Conservation (phyloP, 805 yeast species). For the Candida alai region DNA sequence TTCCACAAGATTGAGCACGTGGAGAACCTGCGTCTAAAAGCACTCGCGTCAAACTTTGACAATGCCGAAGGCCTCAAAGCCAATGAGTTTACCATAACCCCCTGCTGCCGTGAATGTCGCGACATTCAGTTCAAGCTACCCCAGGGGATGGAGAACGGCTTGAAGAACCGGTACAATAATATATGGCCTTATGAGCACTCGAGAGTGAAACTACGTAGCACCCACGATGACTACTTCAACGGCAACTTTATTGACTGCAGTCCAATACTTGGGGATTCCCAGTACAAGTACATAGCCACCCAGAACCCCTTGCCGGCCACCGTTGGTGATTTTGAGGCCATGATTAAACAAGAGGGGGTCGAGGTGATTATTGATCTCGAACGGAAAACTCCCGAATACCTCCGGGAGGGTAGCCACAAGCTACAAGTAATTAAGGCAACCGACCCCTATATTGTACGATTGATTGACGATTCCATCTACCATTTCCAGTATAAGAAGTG, state of each 20-base stretch:
- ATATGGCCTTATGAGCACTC: constrained; percentile 51
- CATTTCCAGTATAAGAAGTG: constrained; percentile 41
- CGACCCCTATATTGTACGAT: constrained; percentile 15
- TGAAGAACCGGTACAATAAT: constrained; percentile 43
- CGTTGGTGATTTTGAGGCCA: constrained; percentile 42
- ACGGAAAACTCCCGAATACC: constrained; percentile 5
- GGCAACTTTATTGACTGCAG: constrained; percentile 39
- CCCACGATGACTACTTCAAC: constrained; percentile 40
- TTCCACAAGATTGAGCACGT: constrained; percentile 36
- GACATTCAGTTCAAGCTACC: constrained; percentile 37
- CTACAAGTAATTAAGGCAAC: constrained; percentile 9
- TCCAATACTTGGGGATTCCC: constrained; percentile 16
- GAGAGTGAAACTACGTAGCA: constrained; percentile 30
- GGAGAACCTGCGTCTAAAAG: constrained; percentile 29
- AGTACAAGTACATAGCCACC: constrained; percentile 39
- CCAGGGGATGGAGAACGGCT: constrained; percentile 42
- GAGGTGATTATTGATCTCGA: constrained; percentile 23
- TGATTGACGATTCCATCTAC: constrained; percentile 19
- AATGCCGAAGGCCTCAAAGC: constrained; percentile 10
- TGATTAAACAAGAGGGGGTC: constrained; percentile 31
- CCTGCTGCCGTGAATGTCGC: constrained; percentile 42
- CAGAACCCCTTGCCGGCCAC: constrained; percentile 43
- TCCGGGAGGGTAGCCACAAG: constrained; percentile 7
- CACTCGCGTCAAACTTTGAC: constrained; percentile 22
- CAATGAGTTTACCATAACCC: constrained; percentile 36